phyloP scores from a whole-genome alignment of 768 basidiomycete species.

The Naganishia randhawae region DNA sequence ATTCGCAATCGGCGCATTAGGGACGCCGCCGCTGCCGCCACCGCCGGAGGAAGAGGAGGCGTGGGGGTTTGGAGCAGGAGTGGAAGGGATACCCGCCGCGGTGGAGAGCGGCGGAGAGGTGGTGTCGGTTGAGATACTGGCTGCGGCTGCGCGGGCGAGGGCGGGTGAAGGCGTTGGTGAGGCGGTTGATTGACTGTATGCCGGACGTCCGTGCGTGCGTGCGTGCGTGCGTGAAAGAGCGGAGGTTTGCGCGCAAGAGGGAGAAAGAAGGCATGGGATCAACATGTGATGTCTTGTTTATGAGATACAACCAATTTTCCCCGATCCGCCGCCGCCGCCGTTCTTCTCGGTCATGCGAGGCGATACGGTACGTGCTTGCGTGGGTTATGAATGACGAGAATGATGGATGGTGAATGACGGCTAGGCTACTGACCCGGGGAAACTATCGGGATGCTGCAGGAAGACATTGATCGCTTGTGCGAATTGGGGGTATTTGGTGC shows the following conservation, averaged over 20 bases:
- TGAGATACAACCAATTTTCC: no score
- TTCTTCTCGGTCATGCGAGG: no score
- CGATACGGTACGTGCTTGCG: no score
- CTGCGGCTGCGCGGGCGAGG: slow-evolving; percentile 17
- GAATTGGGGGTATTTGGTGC: slow-evolving; percentile 32
- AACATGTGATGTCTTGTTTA: background rate
- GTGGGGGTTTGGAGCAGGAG: slow-evolving; percentile 18
- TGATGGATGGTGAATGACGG: background rate
- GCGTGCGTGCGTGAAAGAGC: background rate
- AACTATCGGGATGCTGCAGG: slow-evolving; percentile 39
- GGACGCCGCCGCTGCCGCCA: background rate
- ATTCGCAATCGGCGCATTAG: slow-evolving; percentile 20
- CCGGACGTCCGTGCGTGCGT: background rate
- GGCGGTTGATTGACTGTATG: background rate
- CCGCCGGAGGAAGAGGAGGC: background rate
- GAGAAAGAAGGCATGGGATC: background rate
- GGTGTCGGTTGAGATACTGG: background rate
- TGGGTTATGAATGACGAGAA: no score
- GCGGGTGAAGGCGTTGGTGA: background rate
- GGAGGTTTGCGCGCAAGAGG: background rate
- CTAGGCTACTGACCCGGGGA: slow-evolving; percentile 18
- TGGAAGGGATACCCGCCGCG: background rate
- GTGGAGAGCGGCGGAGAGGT: slow-evolving; percentile 7
- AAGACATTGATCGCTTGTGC: slow-evolving; percentile 42
- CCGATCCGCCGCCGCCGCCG: no score